These are phyloP conservation scores for Cordyceps cateniannulata DNA, from an alignment of 2,329 filamentous ascomycete species.

Conservation along the genomic window DNA sequence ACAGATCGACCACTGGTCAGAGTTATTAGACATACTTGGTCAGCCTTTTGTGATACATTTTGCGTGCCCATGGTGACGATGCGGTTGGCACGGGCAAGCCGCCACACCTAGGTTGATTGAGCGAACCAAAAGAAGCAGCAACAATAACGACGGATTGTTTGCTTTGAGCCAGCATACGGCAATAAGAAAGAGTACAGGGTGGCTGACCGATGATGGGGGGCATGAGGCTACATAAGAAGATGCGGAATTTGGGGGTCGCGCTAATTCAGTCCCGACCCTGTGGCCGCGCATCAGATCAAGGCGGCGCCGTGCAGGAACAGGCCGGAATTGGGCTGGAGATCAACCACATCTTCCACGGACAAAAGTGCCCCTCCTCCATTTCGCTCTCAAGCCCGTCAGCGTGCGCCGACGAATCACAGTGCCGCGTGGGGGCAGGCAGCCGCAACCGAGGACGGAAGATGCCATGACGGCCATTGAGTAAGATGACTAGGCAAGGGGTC, in stretches of 20 bases:
- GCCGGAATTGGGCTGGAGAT: neutral
- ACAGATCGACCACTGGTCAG: neutral
- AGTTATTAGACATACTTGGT: slow-evolving; percentile 8
- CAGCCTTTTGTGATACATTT: slow-evolving; percentile 11
- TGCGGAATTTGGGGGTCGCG: neutral
- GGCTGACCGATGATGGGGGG: neutral
- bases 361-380: neutral
- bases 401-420: neutral
- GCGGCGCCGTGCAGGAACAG: neutral
- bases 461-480: neutral
- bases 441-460: neutral
- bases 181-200: neutral
- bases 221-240: neutral
- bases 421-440: neutral
- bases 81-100: neutral
- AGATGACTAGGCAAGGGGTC: neutral
- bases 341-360: neutral
- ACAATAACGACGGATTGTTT: neutral
- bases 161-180: neutral
- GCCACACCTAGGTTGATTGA: neutral
- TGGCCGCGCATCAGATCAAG: slow-evolving; percentile 1
- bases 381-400: neutral
- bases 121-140: neutral
- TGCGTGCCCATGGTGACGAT: slow-evolving; percentile 13
- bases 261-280: neutral